Percentiles rank a stretch among this genome's conserved stretches.
These are phyloP conservation scores for Metschnikowia hibisci DNA, from an alignment of 805 yeast genomes.

Conservation along the genomic window DNA sequence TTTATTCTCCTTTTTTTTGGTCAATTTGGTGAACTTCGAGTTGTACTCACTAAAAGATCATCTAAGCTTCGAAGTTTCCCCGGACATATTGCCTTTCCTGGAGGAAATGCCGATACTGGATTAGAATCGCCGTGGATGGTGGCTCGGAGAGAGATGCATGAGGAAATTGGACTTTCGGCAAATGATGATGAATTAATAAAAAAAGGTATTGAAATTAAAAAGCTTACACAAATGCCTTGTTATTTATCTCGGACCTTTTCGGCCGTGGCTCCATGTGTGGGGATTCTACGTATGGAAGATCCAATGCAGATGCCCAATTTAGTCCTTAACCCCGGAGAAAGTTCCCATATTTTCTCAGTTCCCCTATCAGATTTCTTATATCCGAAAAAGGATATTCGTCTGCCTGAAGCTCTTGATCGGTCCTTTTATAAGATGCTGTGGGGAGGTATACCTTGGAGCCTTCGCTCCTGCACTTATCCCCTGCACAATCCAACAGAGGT, in stretches of 20 bases:
- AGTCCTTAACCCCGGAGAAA: conserved; percentile 70
- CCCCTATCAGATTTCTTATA: conserved; percentile 59
- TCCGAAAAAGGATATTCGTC: conserved; percentile 28
- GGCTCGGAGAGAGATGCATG: conserved; percentile 79
- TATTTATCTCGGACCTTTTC: conserved; percentile 78
- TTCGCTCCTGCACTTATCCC: conserved; percentile 61
- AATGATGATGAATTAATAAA: conserved; percentile 41
- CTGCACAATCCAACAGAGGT: conserved; percentile 52
- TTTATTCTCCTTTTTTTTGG: conserved; percentile 72
- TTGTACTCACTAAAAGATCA: conserved; percentile 75
- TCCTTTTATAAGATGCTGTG: conserved; percentile 44
- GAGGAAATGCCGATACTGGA: conserved; percentile 80
- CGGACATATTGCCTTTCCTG: conserved; percentile 91
- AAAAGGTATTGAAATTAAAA: conserved; percentile 57
- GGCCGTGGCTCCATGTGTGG: conserved; percentile 79
- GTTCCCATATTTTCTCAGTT: conserved; percentile 64
- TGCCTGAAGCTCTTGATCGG: conserved; percentile 30
- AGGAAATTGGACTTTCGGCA: conserved; percentile 74
- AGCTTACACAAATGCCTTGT: conserved; percentile 63
- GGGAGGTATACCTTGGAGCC: conserved; percentile 71
- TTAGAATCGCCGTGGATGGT: conserved; percentile 66
- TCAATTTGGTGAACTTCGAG: conserved; percentile 67
- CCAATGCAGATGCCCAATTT: conserved; percentile 31
- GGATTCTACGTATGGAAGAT: conserved; percentile 47
- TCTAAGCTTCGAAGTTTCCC: conserved; percentile 67